Evolutionary conservation across 129 eudicot species (phyloP).

Genomic region (Solidago caesia): DNA sequence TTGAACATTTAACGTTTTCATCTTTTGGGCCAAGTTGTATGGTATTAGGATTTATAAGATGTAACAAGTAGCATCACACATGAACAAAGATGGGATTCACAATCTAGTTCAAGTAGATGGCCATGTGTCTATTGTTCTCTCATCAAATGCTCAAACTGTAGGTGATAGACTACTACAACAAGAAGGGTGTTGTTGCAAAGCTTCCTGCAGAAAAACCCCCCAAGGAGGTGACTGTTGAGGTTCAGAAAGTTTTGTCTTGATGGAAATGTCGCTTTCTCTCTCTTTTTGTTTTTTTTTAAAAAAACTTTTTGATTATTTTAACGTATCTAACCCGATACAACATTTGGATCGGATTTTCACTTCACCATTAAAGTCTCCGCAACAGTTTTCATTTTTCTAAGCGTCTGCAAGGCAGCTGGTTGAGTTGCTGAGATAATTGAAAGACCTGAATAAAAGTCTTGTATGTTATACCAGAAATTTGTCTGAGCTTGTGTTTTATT

Average conservation of each 20-base stretch:
- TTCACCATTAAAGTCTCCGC: conserved; percentile 19
- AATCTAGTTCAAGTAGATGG: neutral
- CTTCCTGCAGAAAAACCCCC: conserved; percentile 76
- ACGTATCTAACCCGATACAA: conserved; percentile 26
- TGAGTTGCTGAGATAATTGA: conserved; percentile 31
- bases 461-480: conserved; percentile 13
- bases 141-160: conserved; percentile 17
- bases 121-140: neutral
- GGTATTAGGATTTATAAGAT: neutral
- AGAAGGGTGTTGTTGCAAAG: conserved; percentile 61
- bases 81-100: neutral
- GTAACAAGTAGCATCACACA: neutral
- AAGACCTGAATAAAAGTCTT: conserved; percentile 33
- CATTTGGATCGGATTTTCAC: conserved; percentile 22
- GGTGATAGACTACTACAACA: conserved; percentile 62
- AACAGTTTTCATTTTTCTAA: conserved; percentile 27
- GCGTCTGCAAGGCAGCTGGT: conserved; percentile 25
- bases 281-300: neutral
- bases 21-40: neutral
- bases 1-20: neutral
- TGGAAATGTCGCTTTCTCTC: neutral
- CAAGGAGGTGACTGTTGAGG: conserved; percentile 56
- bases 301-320: neutral
- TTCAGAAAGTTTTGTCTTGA: conserved; percentile 45
- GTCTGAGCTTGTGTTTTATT: neutral